Evolutionary conservation across 768 basidiomycete genomes (phyloP).

Genomic region (Cystobasidium tubakii): DNA sequence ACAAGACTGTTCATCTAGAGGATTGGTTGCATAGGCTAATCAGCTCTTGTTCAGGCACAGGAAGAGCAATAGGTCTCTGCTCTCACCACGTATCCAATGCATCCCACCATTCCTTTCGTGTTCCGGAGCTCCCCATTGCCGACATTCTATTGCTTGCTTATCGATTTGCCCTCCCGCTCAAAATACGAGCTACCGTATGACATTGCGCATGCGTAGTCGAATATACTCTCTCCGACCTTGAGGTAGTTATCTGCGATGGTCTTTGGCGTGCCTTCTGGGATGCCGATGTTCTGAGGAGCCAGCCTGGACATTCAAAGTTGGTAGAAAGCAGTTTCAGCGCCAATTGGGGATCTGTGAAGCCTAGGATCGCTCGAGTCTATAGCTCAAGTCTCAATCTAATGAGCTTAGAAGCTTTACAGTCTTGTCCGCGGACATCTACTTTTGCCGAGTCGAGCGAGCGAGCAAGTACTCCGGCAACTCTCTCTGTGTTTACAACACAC

Average conservation of each 20-base stretch:
- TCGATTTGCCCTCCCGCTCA: conserved; percentile 44
- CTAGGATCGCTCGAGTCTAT: neutral
- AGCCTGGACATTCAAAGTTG: conserved; percentile 35
- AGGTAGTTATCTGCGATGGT: conserved; percentile 74
- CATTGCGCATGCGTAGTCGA: conserved; percentile 73
- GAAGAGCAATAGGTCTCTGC: too few relatives aligned
- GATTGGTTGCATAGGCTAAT: too few relatives aligned
- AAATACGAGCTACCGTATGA: conserved; percentile 81
- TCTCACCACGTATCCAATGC: too few relatives aligned
- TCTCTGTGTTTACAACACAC: neutral
- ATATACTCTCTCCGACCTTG: conserved; percentile 78
- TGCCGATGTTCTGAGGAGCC: conserved; percentile 56
- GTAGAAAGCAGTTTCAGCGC: conserved; percentile 14
- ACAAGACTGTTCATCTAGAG: too few relatives aligned
- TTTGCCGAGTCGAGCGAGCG: neutral
- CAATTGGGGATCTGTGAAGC: neutral
- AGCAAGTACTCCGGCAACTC: conserved; percentile 21
- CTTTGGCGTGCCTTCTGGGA: conserved; percentile 72
- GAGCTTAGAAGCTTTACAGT: too few relatives aligned
- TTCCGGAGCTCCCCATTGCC: neutral
- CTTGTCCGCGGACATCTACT: too few relatives aligned
- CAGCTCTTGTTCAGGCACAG: too few relatives aligned
- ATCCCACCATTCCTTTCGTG: too few relatives aligned
- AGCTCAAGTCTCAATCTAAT: too few relatives aligned
- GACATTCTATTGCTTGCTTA: neutral